phyloP scores from a whole-genome alignment of 1,284 basidiomycete species.

The Boletus mariae region DNA sequence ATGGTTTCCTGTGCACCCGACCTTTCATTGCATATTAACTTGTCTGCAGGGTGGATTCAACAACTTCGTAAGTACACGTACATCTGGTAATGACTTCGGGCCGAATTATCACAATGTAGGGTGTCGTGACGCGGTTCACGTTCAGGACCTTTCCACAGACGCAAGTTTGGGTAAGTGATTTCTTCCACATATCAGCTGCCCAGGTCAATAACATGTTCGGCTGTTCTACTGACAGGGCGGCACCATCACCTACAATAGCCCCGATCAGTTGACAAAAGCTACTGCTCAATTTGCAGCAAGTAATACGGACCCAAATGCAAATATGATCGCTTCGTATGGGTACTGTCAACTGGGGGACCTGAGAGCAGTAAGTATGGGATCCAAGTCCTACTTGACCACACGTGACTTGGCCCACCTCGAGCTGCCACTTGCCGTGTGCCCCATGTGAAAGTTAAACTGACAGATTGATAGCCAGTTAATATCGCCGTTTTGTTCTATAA shows the following conservation, averaged over 20 bases:
- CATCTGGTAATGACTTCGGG: neutral
- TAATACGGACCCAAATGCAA: conserved; percentile 59
- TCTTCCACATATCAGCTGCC: neutral
- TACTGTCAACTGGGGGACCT: conserved; percentile 30
- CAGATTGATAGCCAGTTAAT: conserved; percentile 11
- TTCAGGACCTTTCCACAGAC: conserved; percentile 51
- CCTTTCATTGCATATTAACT: conserved; percentile 41
- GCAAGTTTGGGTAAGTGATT: conserved; percentile 50
- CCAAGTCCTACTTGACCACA: neutral
- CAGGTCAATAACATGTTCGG: conserved; percentile 1
- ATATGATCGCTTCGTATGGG: conserved; percentile 53
- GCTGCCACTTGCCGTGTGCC: neutral
- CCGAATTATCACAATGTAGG: conserved; percentile 35
- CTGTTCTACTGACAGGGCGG: conserved; percentile 46
- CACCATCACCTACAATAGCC: conserved; percentile 39
- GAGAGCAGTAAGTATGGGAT: conserved; percentile 28
- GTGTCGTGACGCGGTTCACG: conserved; percentile 59
- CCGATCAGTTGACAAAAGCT: conserved; percentile 36
- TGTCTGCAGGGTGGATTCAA: conserved; percentile 51
- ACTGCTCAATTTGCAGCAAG: conserved; percentile 49
- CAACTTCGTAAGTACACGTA: conserved; percentile 48
- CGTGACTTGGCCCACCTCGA: neutral
- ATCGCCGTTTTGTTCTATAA: conserved; percentile 41
- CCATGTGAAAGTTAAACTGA: conserved; percentile 4
- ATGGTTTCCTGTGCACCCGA: conserved; percentile 36